A percentile compares a stretch with the other conserved stretches of the same genome.
Evolutionary conservation across 805 yeast genomes (phyloP).

Genomic region (Candida endomychidarum): DNA sequence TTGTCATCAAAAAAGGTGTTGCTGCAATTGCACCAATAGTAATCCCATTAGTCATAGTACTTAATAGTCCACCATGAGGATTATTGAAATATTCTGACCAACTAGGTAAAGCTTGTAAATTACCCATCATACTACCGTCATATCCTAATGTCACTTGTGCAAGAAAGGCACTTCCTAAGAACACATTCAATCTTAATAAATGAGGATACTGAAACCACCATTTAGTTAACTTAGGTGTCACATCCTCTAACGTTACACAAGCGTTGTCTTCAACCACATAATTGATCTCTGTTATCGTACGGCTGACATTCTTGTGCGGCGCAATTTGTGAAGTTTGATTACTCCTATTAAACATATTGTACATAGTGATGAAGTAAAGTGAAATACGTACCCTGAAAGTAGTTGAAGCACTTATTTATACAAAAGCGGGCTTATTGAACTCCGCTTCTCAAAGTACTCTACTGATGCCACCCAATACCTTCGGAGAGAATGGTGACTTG

Average conservation of each 20-base stretch:
- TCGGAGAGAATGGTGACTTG: too few relatives aligned
- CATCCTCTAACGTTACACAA: slow-evolving; percentile 1
- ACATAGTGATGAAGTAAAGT: too few relatives aligned
- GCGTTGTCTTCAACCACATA: too few relatives aligned
- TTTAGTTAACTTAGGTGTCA: slow-evolving; percentile 2
- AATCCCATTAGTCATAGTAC: slow-evolving; percentile 35
- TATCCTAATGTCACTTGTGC: slow-evolving; percentile 18
- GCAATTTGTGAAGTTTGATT: too few relatives aligned
- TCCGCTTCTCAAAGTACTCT: too few relatives aligned
- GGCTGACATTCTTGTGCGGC: too few relatives aligned
- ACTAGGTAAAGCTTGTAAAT: slow-evolving; percentile 42
- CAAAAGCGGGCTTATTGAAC: too few relatives aligned
- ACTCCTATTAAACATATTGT: too few relatives aligned
- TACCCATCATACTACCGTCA: slow-evolving; percentile 50
- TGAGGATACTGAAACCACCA: slow-evolving; percentile 12
- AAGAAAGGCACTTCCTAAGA: slow-evolving; percentile 11
- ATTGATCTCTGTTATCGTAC: not conserved
- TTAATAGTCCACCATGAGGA: slow-evolving; percentile 34
- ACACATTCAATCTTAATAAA: slow-evolving; percentile 12
- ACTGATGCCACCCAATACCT: too few relatives aligned
- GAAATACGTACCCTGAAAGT: too few relatives aligned
- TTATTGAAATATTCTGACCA: slow-evolving; percentile 42
- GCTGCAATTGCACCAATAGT: slow-evolving; percentile 16
- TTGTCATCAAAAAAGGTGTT: slow-evolving; percentile 12
- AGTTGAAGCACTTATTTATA: too few relatives aligned